A percentile compares a stretch with the other conserved stretches of the same genome.
Conservation (phyloP, 2,329 filamentous ascomycete genomes). For the Trichoderma sp. region DNA sequence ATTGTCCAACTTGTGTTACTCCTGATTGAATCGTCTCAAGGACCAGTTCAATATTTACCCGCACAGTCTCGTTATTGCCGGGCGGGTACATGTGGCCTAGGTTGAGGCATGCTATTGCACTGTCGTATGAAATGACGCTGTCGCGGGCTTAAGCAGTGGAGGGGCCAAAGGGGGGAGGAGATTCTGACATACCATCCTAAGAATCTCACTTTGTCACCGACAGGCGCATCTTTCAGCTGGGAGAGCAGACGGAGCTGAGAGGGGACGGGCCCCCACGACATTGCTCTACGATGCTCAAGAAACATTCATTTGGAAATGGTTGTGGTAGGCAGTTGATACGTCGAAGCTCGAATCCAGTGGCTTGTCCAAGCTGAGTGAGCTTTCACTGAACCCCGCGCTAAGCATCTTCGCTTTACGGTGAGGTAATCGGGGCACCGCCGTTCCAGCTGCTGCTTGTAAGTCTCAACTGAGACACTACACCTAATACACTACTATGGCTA, state of each 20-base stretch:
- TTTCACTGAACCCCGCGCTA: not conserved
- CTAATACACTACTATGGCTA: not conserved
- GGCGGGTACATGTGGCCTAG: slow-evolving; percentile 67
- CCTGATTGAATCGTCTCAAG: slow-evolving; percentile 63
- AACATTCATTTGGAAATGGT: not conserved
- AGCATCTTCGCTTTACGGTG: not conserved
- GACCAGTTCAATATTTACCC: slow-evolving; percentile 70
- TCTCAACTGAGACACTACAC: too few species aligned
- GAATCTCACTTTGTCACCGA: slow-evolving; percentile 81
- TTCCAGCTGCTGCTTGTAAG: not conserved
- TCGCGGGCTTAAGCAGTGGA: slow-evolving; percentile 9
- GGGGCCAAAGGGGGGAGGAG: not conserved
- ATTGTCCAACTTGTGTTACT: slow-evolving; percentile 70
- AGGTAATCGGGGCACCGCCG: not conserved
- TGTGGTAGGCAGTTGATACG: not conserved
- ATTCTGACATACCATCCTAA: slow-evolving; percentile 72
- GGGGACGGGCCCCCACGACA: slow-evolving; percentile 61
- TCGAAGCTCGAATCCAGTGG: not conserved
- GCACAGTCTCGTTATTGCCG: slow-evolving; percentile 45
- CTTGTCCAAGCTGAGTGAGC: not conserved
- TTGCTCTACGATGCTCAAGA: slow-evolving; percentile 26
- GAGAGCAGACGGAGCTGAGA: slow-evolving; percentile 65
- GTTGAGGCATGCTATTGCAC: slow-evolving; percentile 57
- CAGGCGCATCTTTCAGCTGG: slow-evolving; percentile 49
- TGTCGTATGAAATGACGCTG: slow-evolving; percentile 53